Evolutionary conservation across 2,329 filamentous ascomycete species (phyloP).

Genomic region (Thielaviopsis ethacetica): DNA sequence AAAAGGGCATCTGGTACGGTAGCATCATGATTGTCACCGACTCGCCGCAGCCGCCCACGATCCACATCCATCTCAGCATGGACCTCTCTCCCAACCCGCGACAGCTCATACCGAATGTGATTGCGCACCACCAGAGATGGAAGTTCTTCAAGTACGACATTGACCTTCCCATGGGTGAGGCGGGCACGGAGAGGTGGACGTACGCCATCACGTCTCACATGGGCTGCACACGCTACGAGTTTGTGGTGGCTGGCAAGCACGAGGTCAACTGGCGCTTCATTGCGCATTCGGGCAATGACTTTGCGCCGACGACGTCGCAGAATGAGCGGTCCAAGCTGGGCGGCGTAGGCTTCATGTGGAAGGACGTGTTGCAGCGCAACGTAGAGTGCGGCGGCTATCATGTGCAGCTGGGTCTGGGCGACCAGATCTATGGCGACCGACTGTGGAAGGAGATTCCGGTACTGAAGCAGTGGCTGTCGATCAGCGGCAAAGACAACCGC

Average conservation of each 20-base stretch:
- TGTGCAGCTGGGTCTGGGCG: conserved; percentile 76
- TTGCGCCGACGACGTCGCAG: conserved; percentile 71
- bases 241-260: conserved; percentile 75
- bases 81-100: conserved; percentile 87
- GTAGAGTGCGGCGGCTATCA: conserved; percentile 93
- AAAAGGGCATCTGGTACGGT: conserved; percentile 78
- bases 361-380: conserved; percentile 94
- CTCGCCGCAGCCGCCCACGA: conserved; percentile 79
- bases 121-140: conserved; percentile 85
- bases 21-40: conserved; percentile 91
- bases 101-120: conserved; percentile 66
- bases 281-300: conserved; percentile 91
- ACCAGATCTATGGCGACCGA: conserved; percentile 89
- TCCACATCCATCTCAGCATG: conserved; percentile 79
- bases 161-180: conserved; percentile 77
- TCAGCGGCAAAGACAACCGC: conserved; percentile 81
- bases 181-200: conserved; percentile 72
- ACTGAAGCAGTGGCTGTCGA: conserved; percentile 86
- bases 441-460: conserved; percentile 92
- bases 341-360: conserved; percentile 94
- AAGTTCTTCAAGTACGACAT: conserved; percentile 91
- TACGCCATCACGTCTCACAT: conserved; percentile 95
- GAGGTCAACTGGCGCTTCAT: conserved; percentile 94
- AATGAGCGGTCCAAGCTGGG: conserved; percentile 75
- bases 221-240: conserved; percentile 96